These are phyloP conservation scores for Neurospora sp. DNA, from an alignment of 495 filamentous ascomycete species.

Conservation along the genomic window DNA sequence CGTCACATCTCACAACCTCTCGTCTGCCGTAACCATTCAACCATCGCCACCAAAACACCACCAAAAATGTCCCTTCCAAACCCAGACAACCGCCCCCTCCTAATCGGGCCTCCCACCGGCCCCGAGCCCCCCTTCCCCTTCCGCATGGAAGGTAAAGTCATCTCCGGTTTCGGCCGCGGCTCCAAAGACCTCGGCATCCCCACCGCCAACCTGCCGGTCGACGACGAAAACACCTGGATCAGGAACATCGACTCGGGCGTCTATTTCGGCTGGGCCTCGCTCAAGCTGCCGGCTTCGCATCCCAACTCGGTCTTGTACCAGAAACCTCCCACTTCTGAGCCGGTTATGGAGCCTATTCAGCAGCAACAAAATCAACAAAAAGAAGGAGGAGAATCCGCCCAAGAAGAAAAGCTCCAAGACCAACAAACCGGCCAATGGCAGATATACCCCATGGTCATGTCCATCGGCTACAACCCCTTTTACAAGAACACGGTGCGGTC, in stretches of 20 bases:
- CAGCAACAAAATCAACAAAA: neutral
- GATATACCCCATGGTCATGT: conserved; percentile 82
- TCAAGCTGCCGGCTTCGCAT: conserved; percentile 39
- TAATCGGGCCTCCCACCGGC: conserved; percentile 59
- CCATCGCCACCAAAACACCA: neutral
- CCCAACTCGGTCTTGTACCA: conserved; percentile 19
- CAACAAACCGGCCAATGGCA: neutral
- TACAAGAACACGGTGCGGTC: conserved; percentile 77
- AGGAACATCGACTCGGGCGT: conserved; percentile 63
- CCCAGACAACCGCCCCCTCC: conserved; percentile 38
- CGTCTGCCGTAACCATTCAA: neutral
- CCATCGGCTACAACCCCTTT: conserved; percentile 91
- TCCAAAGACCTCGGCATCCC: conserved; percentile 94
- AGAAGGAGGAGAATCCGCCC: neutral
- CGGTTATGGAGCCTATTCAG: neutral
- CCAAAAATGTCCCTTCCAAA: conserved; percentile 5
- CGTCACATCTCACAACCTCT: neutral
- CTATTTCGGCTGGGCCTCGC: conserved; percentile 82
- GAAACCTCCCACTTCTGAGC: conserved; percentile 10
- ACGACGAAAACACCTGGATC: conserved; percentile 58
- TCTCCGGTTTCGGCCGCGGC: conserved; percentile 88
- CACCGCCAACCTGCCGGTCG: conserved; percentile 90
- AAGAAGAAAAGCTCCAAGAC: neutral
- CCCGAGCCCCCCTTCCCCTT: conserved; percentile 74
- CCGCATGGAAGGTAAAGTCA: conserved; percentile 68